phyloP scores from a whole-genome alignment of 2,329 filamentous ascomycete genomes.

The Macroventuria anomochaeta region DNA sequence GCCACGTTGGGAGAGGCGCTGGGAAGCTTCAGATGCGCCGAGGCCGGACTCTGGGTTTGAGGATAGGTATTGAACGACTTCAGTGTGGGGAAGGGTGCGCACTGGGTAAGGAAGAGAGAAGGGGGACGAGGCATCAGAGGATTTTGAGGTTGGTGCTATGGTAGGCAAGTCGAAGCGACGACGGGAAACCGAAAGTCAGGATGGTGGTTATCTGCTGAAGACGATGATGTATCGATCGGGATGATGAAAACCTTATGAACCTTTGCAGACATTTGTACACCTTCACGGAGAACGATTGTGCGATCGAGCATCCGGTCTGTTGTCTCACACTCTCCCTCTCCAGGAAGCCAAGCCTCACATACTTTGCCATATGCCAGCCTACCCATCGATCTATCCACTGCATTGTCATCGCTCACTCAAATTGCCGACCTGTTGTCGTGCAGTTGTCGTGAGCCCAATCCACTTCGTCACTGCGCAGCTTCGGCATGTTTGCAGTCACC shows the following conservation, averaged over 20 bases:
- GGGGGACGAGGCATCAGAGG: neutral
- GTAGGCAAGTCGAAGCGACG: too few relatives aligned
- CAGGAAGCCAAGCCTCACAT: neutral
- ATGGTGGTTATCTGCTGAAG: too few relatives aligned
- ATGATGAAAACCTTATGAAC: too few relatives aligned
- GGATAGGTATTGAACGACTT: neutral
- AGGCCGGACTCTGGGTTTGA: slow-evolving; percentile 60
- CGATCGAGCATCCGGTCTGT: neutral
- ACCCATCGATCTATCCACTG: neutral
- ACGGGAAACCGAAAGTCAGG: too few relatives aligned
- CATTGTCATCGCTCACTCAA: neutral
- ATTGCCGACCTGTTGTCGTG: neutral
- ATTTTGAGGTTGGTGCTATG: neutral
- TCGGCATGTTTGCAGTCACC: too few relatives aligned
- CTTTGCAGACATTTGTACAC: too few relatives aligned
- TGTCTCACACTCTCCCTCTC: neutral
- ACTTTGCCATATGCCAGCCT: neutral
- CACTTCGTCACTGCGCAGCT: neutral
- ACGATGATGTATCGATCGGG: too few relatives aligned
- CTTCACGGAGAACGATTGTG: too few relatives aligned
- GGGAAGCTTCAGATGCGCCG: slow-evolving; percentile 62
- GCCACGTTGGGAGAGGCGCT: slow-evolving; percentile 56
- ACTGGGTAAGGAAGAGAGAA: neutral
- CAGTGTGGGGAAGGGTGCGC: neutral
- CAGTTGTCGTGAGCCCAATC: neutral